Evolutionary conservation across 2,329 filamentous ascomycete genomes (phyloP), one percentile per base, ranked within the genome.

Genomic region (Sclerotinia trifoliorum): DNA sequence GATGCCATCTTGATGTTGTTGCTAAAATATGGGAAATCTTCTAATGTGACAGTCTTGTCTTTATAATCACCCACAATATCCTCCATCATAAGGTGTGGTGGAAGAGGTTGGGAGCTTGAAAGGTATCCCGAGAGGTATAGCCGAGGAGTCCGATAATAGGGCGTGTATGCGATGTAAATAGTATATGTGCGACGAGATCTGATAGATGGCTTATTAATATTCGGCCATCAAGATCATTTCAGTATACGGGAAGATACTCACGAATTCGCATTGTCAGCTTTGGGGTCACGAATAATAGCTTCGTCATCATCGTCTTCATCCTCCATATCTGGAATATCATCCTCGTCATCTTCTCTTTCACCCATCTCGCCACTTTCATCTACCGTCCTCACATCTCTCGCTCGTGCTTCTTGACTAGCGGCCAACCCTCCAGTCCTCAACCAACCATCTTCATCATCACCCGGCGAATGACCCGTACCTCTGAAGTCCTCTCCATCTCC

Each of bases 311-410:
- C 91, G 71, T 93, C 94, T 68, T 98, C 94, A 71, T 98, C 95
- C 77, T 98, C 95, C 93, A 98, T 98, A 77, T 98, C 94, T 0
- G 94, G 94, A 71, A 98, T 97, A 75, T 97, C 94, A 56, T 89
- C 87, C 56, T 92, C 88, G 65, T 90, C 90, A 44, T 87, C 85
- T 63, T 89, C 89, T 68, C 86, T 84, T 68, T 94, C 92, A 19
- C 90, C 93, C 56, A 96, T 83, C 76, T 95, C 94, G 35, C 94
- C 94, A 32, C 90, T 89, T 75, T 97, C 93, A 76, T 96, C 94
- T 32, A 97, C 88, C 0, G 94, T 96, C 74, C 92, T 84, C 54
- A 97, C 93, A 79, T 97, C 93, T 74, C 86, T 84, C 32, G 89
- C 89, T 80, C 91, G 89, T 60, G 91, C 86, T 72, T 92, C 90